Evolutionary conservation across 352 stramenopile species (phyloP).

Genomic region (Pythium oligandrum): DNA sequence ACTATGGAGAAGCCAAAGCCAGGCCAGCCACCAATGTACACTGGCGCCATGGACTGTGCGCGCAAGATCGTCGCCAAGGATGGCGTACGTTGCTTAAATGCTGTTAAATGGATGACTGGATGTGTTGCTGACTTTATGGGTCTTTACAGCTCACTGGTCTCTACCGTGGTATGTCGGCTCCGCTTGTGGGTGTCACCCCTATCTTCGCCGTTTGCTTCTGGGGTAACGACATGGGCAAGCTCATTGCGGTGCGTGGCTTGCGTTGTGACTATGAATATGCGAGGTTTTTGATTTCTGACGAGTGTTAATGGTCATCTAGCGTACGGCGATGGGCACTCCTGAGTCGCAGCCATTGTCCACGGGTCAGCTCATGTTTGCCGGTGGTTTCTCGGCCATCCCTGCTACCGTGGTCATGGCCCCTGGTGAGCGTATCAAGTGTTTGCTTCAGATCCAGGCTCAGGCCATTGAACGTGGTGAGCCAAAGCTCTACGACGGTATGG

Average conservation of each 20-base stretch:
- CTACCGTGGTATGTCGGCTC: conserved; percentile 95
- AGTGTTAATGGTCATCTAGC: conserved; percentile 22
- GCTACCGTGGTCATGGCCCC: conserved; percentile 92
- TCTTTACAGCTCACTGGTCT: conserved; percentile 54
- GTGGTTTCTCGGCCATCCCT: conserved; percentile 87
- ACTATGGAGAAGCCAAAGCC: conserved; percentile 76
- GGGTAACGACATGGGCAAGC: conserved; percentile 96
- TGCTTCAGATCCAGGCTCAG: conserved; percentile 91
- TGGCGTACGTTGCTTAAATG: conserved; percentile 52
- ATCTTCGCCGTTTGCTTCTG: conserved; percentile 98
- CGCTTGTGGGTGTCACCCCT: conserved; percentile 91
- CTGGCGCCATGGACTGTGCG: conserved; percentile 87
- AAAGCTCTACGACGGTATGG: conserved; percentile 92
- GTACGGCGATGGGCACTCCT: conserved; percentile 51
- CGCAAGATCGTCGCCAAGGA: conserved; percentile 92
- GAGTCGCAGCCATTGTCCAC: conserved; percentile 65
- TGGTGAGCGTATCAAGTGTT: conserved; percentile 96
- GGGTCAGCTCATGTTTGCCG: conserved; percentile 86
- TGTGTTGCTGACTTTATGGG: too few species aligned
- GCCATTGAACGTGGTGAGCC: conserved; percentile 69
- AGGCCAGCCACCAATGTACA: conserved; percentile 66
- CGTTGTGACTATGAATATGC: not conserved
- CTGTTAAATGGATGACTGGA: too few species aligned
- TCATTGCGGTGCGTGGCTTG: conserved; percentile 71
- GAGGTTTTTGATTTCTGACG: not conserved